These are phyloP conservation scores for Talaromyces liani DNA, from an alignment of 495 filamentous ascomycete genomes.

Conservation along the genomic window DNA sequence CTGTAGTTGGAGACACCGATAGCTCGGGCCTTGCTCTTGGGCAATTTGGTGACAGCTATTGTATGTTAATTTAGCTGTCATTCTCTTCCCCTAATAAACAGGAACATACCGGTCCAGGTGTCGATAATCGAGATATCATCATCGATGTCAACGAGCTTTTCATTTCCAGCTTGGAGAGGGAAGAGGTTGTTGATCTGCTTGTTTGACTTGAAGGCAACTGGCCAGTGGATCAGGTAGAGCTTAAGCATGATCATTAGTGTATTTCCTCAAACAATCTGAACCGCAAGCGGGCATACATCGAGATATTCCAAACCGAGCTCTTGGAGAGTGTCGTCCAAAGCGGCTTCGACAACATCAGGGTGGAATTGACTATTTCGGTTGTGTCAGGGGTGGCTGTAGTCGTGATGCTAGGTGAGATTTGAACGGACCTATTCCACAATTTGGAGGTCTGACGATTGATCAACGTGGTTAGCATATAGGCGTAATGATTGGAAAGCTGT, in stretches of 20 bases:
- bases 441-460: slow-evolving; percentile 35
- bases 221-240: slow-evolving; percentile 48
- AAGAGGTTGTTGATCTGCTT: slow-evolving; percentile 25
- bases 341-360: slow-evolving; percentile 36
- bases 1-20: slow-evolving; percentile 46
- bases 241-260: slow-evolving; percentile 8
- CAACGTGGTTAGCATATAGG: neutral
- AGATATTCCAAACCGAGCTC: slow-evolving; percentile 44
- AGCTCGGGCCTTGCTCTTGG: slow-evolving; percentile 42
- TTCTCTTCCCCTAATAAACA: neutral
- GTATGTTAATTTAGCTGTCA: neutral
- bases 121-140: slow-evolving; percentile 42
- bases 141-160: slow-evolving; percentile 35
- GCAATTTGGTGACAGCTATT: slow-evolving; percentile 41
- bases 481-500: neutral
- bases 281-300: slow-evolving; percentile 24
- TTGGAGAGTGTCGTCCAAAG: slow-evolving; percentile 38
- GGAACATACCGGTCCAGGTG: slow-evolving; percentile 37
- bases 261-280: neutral
- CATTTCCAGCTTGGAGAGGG: slow-evolving; percentile 31
- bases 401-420: neutral
- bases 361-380: slow-evolving; percentile 29
- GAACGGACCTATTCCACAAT: slow-evolving; percentile 31
- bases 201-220: slow-evolving; percentile 39
- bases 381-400: neutral